Base-by-base conservation (phyloP, 768 basidiomycete species). In the Russula brevipes region DNA sequence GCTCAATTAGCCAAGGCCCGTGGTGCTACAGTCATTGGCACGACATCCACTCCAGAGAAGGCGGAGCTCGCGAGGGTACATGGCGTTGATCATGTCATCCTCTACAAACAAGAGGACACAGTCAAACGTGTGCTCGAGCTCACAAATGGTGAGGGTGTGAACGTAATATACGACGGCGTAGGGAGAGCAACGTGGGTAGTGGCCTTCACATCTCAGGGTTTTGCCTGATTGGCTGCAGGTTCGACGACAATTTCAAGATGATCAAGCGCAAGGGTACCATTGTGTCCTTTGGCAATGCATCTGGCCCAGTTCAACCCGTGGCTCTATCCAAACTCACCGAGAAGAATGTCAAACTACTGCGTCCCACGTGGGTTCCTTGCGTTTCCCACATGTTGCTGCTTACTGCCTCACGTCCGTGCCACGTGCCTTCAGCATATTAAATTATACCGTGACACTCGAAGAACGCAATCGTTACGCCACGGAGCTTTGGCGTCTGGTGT, bases 161-260 rank as follows among this genome's bases (percentile, higher is more conserved):
- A 96, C 65, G 95, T 85, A 16, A 82, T 93, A 30, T 96, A 88
- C 70, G 96, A 99, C 70, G 96, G 96, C 35, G 93, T 99, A n/a
- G 96, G 96, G 1, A 95, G 91, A 77, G 90, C 93, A 72, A 98
- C 94, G 83, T 95, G 75, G 61, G 35, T 60, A 17, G 59, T 70
- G 60, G 67, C 24, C 9, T 47, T 4, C 8, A 17, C 14, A 16
- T 42, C 39, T 45, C 51, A 19, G n/a, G 52, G 30, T 19, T 14
- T 38, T 11, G 42, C 24, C 46, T 60, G 41, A 59, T 33, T n/a
- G 14, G 6, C 17, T 46, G 30, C 69, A 91, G 89, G 11, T 91
- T 90, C 73, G 86, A 92, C 65, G 82, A 83, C 66, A 81, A 96
- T 76, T 91, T 96, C 76, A 82, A 86, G 73, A 78, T 94, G 73